Conservation (phyloP, 306 rosid species). For the Prunus persica region Prunus_persica_NCBIv2 NC_034013.1:6729501-6730000, state of each 20-base stretch:
- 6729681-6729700: not conserved
- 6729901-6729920: not conserved
- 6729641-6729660: not conserved
- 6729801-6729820: not conserved
- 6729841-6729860: not conserved
- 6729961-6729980: not conserved
- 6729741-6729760: no score
- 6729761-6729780: not conserved
- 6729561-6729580: not conserved
- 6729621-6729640: not conserved
- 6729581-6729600: not conserved
- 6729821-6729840: not conserved
- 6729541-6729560: not conserved
- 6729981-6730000: constrained; percentile 1
- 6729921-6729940: not conserved
- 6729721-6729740: not conserved
- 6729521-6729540: no score
- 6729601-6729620: not conserved
- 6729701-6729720: not conserved
- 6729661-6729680: not conserved
- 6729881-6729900: not conserved
- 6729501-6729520: no score
- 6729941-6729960: not conserved
- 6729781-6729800: not conserved
- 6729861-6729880: not conserved